Percentiles rank a stretch among this genome's conserved stretches.
phyloP scores from a whole-genome alignment of 1,284 basidiomycete genomes.

The Naganishia liquefaciens region DNA sequence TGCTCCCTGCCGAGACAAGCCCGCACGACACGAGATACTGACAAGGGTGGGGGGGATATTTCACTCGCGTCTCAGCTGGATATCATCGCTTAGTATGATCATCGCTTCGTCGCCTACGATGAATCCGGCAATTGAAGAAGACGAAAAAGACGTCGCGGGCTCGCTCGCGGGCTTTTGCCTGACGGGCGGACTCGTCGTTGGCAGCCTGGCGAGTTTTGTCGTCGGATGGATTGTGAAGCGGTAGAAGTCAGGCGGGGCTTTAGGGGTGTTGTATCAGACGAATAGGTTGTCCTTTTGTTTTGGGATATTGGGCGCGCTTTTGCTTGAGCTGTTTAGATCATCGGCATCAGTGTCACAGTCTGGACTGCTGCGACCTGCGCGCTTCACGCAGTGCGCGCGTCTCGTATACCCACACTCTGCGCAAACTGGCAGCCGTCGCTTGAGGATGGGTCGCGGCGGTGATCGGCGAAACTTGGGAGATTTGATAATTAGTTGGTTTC shows the following conservation, averaged over 20 bases:
- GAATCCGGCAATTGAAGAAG: slow-evolving; percentile 51
- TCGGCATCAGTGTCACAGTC: too few relatives aligned
- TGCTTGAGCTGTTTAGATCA: too few relatives aligned
- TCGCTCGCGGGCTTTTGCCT: slow-evolving; percentile 76
- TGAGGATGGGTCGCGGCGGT: background rate
- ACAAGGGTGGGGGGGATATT: slow-evolving; percentile 31
- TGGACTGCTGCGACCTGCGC: too few relatives aligned
- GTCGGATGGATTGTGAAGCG: slow-evolving; percentile 52
- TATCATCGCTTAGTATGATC: slow-evolving; percentile 52
- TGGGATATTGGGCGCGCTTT: too few relatives aligned
- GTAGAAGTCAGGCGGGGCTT: background rate
- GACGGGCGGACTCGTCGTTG: slow-evolving; percentile 70
- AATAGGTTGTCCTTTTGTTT: too few relatives aligned
- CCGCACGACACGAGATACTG: slow-evolving; percentile 21
- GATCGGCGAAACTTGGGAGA: background rate
- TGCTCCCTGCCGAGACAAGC: slow-evolving; percentile 52
- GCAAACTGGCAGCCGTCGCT: too few relatives aligned
- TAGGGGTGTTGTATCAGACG: background rate
- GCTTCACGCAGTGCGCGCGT: too few relatives aligned
- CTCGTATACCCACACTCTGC: too few relatives aligned
- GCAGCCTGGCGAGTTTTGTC: slow-evolving; percentile 75
- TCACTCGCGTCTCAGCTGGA: slow-evolving; percentile 40
- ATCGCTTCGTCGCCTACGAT: slow-evolving; percentile 48
- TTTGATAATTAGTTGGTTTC: too few relatives aligned
- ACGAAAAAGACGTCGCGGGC: slow-evolving; percentile 80